Conservation (phyloP, 441 rosid species). For the Manihot esculenta region DNA sequence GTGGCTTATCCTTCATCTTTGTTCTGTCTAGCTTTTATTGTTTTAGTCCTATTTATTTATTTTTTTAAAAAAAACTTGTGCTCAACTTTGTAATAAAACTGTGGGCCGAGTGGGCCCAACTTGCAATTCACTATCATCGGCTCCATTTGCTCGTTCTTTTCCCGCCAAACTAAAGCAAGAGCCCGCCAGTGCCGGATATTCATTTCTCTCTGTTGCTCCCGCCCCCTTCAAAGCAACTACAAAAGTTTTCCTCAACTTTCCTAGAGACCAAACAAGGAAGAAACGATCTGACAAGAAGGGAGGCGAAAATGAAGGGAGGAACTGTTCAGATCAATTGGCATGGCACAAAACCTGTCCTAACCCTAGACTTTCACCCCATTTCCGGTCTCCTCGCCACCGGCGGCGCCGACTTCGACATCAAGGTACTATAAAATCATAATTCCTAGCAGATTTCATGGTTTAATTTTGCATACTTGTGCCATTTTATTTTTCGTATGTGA, state of each 20-base stretch:
- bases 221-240: background rate
- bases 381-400: slow-evolving; percentile 92
- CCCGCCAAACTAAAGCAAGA: slow-evolving; percentile 38
- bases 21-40: too few species aligned
- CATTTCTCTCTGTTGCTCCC: background rate
- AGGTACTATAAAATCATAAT: slow-evolving; percentile 37
- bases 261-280: background rate
- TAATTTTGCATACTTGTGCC: background rate
- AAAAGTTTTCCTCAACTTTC: background rate
- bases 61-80: too few species aligned
- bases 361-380: slow-evolving; percentile 82
- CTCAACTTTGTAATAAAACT: too few species aligned
- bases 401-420: slow-evolving; percentile 92
- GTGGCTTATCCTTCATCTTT: too few species aligned
- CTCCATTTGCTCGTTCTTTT: background rate
- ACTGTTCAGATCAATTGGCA: slow-evolving; percentile 95
- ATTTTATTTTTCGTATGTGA: background rate
- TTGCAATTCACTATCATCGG: too few species aligned
- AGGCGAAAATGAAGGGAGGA: slow-evolving; percentile 64
- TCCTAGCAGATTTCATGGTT: background rate
- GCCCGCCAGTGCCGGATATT: slow-evolving; percentile 32
- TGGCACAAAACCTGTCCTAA: slow-evolving; percentile 72
- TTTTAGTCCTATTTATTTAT: too few species aligned
- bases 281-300: background rate
- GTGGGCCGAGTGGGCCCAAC: too few species aligned